These are phyloP conservation scores for Funneliformis mosseae DNA, from an alignment of 192 early-diverging fungal genomes.

Conservation along the genomic window DNA sequence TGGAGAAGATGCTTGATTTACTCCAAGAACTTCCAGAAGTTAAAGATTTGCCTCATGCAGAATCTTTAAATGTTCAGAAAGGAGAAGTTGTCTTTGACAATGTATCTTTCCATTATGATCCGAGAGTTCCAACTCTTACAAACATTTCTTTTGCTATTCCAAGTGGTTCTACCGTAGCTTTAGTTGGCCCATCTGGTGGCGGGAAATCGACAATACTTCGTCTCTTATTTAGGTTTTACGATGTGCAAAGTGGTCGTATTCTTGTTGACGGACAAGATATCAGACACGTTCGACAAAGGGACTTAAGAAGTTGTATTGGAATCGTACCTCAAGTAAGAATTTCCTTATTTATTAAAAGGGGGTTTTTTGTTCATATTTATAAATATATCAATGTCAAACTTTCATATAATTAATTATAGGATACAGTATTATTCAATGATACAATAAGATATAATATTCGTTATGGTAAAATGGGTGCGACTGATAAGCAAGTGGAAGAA, in stretches of 20 bases:
- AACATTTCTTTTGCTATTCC: constrained; percentile 82
- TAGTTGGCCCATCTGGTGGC: constrained; percentile 94
- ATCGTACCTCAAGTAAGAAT: constrained; percentile 76
- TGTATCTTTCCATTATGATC: constrained; percentile 85
- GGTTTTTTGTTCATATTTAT: background rate
- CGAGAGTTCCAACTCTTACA: constrained; percentile 55
- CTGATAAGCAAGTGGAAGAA: constrained; percentile 53
- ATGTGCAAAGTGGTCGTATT: constrained; percentile 78
- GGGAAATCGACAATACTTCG: constrained; percentile 85
- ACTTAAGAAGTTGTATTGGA: constrained; percentile 77
- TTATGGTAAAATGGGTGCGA: constrained; percentile 58
- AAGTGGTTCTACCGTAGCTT: constrained; percentile 81
- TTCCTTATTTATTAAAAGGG: background rate
- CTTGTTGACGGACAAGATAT: constrained; percentile 86
- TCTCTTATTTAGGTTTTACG: constrained; percentile 92
- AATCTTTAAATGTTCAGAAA: constrained; percentile 51
- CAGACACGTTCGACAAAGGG: constrained; percentile 69
- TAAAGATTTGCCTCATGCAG: constrained; percentile 54
- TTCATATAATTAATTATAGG: constrained; percentile 37
- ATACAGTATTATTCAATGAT: constrained; percentile 76
- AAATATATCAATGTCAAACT: background rate
- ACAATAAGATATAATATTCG: constrained; percentile 67
- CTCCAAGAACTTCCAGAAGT: constrained; percentile 61
- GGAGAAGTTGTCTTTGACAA: constrained; percentile 88
- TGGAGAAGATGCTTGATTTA: constrained; percentile 52